Evolutionary conservation across 129 eudicot genomes (phyloP), one percentile per base, ranked within the genome.

Genomic region (Centrapalus pauciflorus): DNA sequence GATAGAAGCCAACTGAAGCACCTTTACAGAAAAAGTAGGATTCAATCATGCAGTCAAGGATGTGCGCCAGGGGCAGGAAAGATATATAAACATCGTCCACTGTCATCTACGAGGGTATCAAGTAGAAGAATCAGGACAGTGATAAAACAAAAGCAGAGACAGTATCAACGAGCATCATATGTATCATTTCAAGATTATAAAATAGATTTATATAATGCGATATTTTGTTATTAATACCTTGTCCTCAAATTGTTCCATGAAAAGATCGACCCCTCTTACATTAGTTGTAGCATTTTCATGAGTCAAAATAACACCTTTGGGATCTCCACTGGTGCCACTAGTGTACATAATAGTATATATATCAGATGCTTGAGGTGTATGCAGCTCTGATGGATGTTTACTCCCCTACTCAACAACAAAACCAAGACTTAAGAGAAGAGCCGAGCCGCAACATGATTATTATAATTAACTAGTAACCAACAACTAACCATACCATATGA

Each of bases 311-410:
- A 92, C 98, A 38, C 98, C 98, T 83, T 92, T 92, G 10, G 98
- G 98, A 61, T 88, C 94, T 69, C 98, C 98, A 66, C 98, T 92
- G 8, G 98, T 92, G 57, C 96, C 98, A 71, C 98, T 92, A 24
- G 98, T 92, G 91, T 92, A 92, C 98, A 92, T 92, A 34, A 92
- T 85, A 37, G 98, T 92, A 67, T 95, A 83, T 46, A 88, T 85
- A 77, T 80, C 67, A 40, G 70, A 58, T 56, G 82, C 61, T 66
- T 83, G 76, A 23, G 98, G 98, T n/a, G 95, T 84, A 23, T 70
- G 70, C 29, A 64, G 63, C 45, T 83, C 90, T 8, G 80, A 66
- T 27, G 87, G 88, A 55, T 77, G 26, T 23, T 85, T 75, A 55
- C 64, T 88, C 30, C 98, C 98, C 98, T 92, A 59, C 6, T 30